Conservation (phyloP, 129 eudicot species). For the Gnaphalium uliginosum region DNA sequence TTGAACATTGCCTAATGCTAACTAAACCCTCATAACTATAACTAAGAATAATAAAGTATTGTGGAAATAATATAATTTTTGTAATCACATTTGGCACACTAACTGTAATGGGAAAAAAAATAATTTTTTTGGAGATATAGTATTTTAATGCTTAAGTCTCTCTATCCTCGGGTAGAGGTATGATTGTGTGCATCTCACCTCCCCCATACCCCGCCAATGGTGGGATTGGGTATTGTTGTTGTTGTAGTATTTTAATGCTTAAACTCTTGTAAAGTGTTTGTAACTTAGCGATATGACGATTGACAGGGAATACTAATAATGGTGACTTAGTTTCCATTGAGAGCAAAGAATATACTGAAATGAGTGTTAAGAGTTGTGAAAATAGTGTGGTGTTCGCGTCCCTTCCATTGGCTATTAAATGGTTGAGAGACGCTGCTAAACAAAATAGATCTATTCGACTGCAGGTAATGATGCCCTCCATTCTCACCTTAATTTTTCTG, state of each 20-base stretch:
- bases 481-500: neutral
- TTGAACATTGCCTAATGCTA: no score
- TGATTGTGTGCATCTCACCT: no score
- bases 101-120: no score
- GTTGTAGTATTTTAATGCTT: no score
- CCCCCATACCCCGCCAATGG: no score
- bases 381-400: constrained; percentile 85
- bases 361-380: constrained; percentile 44
- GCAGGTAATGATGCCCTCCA: constrained; percentile 50
- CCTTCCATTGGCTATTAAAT: constrained; percentile 89
- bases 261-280: neutral
- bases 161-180: no score
- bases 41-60: no score
- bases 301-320: constrained; percentile 49
- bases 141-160: neutral
- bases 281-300: constrained; percentile 12
- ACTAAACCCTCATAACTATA: no score
- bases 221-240: no score
- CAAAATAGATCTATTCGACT: constrained; percentile 71
- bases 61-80: no score
- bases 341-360: constrained; percentile 39
- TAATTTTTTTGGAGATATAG: no score
- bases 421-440: constrained; percentile 75
- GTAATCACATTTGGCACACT: no score
- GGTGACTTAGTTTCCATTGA: constrained; percentile 50